Evolutionary conservation across 148 eudicot genomes (phyloP).

Genomic region (Rhododendron molle): DNA sequence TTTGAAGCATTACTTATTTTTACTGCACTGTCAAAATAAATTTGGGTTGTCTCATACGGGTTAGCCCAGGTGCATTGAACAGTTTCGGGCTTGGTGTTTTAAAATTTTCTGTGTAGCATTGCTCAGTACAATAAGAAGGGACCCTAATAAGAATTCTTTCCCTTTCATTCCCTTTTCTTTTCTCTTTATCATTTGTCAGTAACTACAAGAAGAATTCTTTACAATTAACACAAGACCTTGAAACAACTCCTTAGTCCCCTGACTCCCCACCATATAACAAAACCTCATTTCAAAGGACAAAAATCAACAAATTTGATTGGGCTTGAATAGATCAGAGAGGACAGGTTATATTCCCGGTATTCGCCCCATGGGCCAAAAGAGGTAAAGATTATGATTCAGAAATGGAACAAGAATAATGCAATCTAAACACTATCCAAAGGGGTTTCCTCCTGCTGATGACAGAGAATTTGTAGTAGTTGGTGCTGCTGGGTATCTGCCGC

Average conservation of each 20-base stretch:
- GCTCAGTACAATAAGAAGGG: neutral
- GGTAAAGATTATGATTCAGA: neutral
- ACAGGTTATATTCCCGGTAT: neutral
- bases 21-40: too few relatives aligned
- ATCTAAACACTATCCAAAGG: slow-evolving; percentile 41
- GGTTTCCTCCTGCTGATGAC: slow-evolving; percentile 47
- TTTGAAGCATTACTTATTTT: neutral
- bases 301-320: neutral
- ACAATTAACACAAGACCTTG: neutral
- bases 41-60: neutral
- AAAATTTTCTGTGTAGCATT: too few relatives aligned
- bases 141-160: neutral
- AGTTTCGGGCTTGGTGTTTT: too few relatives aligned
- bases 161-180: neutral
- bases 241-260: neutral
- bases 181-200: neutral
- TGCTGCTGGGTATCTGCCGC: slow-evolving; percentile 15
- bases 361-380: neutral
- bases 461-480: slow-evolving; percentile 32
- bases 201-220: neutral
- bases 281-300: neutral
- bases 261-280: neutral
- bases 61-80: neutral
- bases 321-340: neutral
- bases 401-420: neutral